Evolutionary conservation across 1,284 basidiomycete species (phyloP).

Genomic region (Ganoderma lucidum): DNA sequence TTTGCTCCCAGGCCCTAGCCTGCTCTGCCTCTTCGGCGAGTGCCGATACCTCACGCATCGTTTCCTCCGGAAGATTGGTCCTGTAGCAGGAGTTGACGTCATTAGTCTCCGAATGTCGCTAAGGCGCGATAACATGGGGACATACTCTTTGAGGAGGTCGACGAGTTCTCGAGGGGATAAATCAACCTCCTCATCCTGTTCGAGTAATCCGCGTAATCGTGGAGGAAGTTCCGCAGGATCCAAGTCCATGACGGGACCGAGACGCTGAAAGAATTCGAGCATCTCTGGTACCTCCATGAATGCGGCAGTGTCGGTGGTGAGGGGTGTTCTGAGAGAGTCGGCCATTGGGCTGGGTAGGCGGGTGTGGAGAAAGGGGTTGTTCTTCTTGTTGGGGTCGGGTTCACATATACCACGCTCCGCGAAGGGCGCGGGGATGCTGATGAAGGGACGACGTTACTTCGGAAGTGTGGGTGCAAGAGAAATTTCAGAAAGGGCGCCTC

Average conservation of each 20-base stretch:
- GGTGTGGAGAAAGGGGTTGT: background rate
- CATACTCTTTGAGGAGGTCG: background rate
- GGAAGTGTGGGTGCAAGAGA: background rate
- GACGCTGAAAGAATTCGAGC: background rate
- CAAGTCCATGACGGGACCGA: background rate
- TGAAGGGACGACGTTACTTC: background rate
- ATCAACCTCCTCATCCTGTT: background rate
- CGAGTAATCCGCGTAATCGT: background rate
- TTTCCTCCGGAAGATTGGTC: background rate
- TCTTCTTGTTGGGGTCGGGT: background rate
- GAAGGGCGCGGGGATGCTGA: background rate
- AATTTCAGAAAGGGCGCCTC: background rate
- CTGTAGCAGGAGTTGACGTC: background rate
- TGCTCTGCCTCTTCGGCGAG: background rate
- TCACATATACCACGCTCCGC: background rate
- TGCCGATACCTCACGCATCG: background rate
- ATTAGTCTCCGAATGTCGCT: background rate
- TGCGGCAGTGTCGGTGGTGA: background rate
- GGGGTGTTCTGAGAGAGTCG: background rate
- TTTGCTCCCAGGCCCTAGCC: constrained; percentile 1
- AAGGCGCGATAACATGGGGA: background rate
- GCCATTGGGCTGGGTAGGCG: background rate
- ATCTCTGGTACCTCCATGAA: background rate
- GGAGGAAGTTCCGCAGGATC: background rate
- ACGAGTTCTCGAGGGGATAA: background rate